Evolutionary conservation across 169 alveolate species (phyloP), one percentile per base, ranked within the genome.

Genomic region (Cryptosporidium bovis): DNA sequence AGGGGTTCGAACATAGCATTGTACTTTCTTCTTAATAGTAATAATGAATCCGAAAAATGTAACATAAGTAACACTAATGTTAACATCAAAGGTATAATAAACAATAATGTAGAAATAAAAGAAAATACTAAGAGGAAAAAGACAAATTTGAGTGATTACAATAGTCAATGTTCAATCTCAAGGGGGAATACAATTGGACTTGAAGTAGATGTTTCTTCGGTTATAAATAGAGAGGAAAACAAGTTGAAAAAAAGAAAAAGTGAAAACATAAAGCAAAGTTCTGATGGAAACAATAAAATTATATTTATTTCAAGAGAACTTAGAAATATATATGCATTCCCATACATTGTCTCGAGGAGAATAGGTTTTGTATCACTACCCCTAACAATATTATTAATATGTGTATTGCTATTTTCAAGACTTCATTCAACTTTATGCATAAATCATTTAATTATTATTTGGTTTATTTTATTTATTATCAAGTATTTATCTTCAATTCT

Each of bases 321-420:
- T 6, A 77, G 87, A 20, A 62, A 62, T 24, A 77, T 77, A 24
- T 77, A 77, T 60, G 69, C 87, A 60, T 77, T 77, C 56, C 87
- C 87, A 36, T 77, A 77, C n/a, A 77, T 77, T 24, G 64, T 62
- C 24, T 56, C 87, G 4, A 77, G 87, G 36, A 56, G 87, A 60
- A 77, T 77, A 15, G 87, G 87, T n/a, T 77, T 77, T 77, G 44
- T 77, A 27, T 77, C 87, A 2, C 29, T 77, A 60, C 87, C 87
- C 15, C 60, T 77, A 13, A 77, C 87, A 18, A 50, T 77, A 18
- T 62, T 77, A 40, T 77, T 77, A 40, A 77, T 77, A 62, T 60
- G 87, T 24, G 87, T 77, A 24, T 40, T 77, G 16, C 24, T 62
- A 18, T 77, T 77, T 60, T 60, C 69, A 62, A 56, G 71, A 24